These are phyloP conservation scores for Saccharata proteae DNA, from an alignment of 2,329 filamentous ascomycete genomes.

Conservation along the genomic window DNA sequence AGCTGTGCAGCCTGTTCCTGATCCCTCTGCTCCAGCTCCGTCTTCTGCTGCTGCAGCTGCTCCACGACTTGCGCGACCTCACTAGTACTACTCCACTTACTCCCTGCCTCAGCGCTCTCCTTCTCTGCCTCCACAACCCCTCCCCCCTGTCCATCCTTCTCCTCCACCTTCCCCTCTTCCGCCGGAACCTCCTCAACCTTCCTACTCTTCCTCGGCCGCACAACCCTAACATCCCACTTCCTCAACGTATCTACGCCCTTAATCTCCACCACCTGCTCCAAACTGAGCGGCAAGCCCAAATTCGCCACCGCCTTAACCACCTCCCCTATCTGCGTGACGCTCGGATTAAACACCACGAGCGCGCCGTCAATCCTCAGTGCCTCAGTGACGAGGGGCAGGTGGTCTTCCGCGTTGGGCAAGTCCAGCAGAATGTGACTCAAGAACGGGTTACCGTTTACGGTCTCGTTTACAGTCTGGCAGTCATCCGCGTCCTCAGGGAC, in stretches of 20 bases:
- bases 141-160: slow-evolving; percentile 10
- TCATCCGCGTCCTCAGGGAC: too few species aligned
- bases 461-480: too few species aligned
- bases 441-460: slow-evolving; percentile 44
- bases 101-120: slow-evolving; percentile 11
- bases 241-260: slow-evolving; percentile 41
- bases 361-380: slow-evolving; percentile 52
- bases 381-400: slow-evolving; percentile 38
- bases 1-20: slow-evolving; percentile 1
- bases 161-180: slow-evolving; percentile 11
- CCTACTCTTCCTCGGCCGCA: slow-evolving; percentile 24
- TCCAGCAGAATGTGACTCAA: slow-evolving; percentile 63
- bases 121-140: too few species aligned
- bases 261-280: slow-evolving; percentile 51
- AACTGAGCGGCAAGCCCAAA: slow-evolving; percentile 45
- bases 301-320: slow-evolving; percentile 38
- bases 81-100: not conserved
- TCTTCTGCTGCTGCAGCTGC: slow-evolving; percentile 17
- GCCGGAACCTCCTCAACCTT: slow-evolving; percentile 8
- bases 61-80: slow-evolving; percentile 11
- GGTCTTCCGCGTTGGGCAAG: slow-evolving; percentile 50
- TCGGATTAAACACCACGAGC: slow-evolving; percentile 62
- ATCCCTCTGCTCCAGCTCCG: slow-evolving; percentile 18
- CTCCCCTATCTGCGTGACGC: slow-evolving; percentile 63
- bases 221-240: slow-evolving; percentile 51